Evolutionary conservation across 148 eudicot species (phyloP).

Genomic region (Diospyros lotus): DNA sequence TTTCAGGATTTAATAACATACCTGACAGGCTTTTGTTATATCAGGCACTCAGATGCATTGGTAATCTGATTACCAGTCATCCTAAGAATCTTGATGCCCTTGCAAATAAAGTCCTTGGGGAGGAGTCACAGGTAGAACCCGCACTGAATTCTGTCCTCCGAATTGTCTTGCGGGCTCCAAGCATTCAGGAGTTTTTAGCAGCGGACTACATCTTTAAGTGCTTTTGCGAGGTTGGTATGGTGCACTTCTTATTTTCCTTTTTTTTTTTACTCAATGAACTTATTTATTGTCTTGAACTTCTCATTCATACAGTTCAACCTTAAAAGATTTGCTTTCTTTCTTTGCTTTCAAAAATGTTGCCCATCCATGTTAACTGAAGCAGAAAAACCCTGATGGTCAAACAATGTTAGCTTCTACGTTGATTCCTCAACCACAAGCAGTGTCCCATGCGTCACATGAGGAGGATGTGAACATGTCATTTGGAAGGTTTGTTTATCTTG

Average conservation of each 20-base stretch:
- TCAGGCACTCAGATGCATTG: constrained; percentile 83
- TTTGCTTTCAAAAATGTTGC: constrained; percentile 2
- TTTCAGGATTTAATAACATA: constrained; percentile 3
- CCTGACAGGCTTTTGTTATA: constrained; percentile 4
- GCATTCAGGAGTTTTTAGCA: constrained; percentile 78
- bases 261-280: not conserved
- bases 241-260: constrained; percentile 2
- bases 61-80: constrained; percentile 67
- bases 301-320: not conserved
- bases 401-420: constrained; percentile 76
- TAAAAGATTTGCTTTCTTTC: not conserved
- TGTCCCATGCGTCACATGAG: constrained; percentile 47
- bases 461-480: constrained; percentile 93
- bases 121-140: constrained; percentile 76
- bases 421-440: constrained; percentile 69
- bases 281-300: not conserved
- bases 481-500: constrained; percentile 67
- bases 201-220: constrained; percentile 86
- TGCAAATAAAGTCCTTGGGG: constrained; percentile 84
- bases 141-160: constrained; percentile 82
- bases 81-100: constrained; percentile 69
- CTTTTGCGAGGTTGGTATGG: constrained; percentile 75
- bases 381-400: constrained; percentile 91
- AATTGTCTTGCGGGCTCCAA: constrained; percentile 80
- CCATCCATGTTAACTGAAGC: constrained; percentile 23